Conservation (phyloP, 2,329 filamentous ascomycete species). For the Exophiala aquamarina region DNA sequence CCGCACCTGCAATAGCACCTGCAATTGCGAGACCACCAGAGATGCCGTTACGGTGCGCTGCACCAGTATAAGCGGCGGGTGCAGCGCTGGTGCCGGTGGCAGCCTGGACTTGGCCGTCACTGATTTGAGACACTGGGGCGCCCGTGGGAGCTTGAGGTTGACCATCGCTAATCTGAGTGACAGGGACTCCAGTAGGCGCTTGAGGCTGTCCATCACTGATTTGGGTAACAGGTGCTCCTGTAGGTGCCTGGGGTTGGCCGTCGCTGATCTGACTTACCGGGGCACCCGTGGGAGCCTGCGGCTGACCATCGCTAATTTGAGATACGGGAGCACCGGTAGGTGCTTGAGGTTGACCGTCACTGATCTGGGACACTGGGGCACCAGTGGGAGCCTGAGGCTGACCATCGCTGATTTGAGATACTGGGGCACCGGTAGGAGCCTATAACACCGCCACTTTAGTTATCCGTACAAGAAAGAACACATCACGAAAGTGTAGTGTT, state of each 20-base stretch:
- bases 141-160: conserved; percentile 40
- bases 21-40: conserved; percentile 20
- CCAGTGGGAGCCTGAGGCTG: conserved; percentile 15
- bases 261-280: conserved; percentile 29
- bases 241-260: conserved; percentile 17
- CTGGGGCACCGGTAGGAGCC: conserved; percentile 41
- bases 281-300: conserved; percentile 29
- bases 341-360: conserved; percentile 19
- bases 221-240: conserved; percentile 34
- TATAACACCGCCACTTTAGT: too few species aligned
- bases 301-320: conserved; percentile 35
- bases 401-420: conserved; percentile 21
- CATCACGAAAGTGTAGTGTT: too few species aligned
- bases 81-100: conserved; percentile 26
- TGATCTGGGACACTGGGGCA: conserved; percentile 6
- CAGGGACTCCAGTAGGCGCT: conserved; percentile 25
- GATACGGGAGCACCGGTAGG: conserved; percentile 19
- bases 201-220: conserved; percentile 51
- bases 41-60: conserved; percentile 18
- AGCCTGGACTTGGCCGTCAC: conserved; percentile 50
- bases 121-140: conserved; percentile 35
- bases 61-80: conserved; percentile 22
- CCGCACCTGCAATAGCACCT: conserved; percentile 23
- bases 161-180: conserved; percentile 33
- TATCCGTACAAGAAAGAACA: too few species aligned